A percentile compares a stretch with the other conserved stretches of the same genome.
Evolutionary conservation across 2,329 filamentous ascomycete species (phyloP).

Genomic region (Aspergillus vadensis): DNA sequence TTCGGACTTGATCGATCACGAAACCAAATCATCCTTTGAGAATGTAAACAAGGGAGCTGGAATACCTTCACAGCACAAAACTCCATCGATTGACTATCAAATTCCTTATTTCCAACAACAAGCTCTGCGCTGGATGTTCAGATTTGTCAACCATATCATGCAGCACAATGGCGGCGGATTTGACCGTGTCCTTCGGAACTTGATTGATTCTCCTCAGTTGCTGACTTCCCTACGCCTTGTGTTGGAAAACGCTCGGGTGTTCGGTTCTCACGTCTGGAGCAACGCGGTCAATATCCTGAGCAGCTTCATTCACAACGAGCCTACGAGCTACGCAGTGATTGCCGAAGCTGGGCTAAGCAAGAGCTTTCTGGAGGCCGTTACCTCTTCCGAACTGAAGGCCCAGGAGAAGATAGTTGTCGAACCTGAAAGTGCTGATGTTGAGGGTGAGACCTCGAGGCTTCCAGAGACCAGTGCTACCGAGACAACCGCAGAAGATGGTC

Average conservation of each 20-base stretch:
- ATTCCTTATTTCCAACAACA: constrained; percentile 93
- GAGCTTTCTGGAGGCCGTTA: constrained; percentile 81
- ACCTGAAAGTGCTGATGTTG: constrained; percentile 33
- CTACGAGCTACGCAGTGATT: constrained; percentile 94
- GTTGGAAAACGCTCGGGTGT: constrained; percentile 75
- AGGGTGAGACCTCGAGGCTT: constrained; percentile 42
- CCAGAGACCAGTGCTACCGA: constrained; percentile 28
- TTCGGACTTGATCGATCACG: constrained; percentile 79
- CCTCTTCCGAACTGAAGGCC: constrained; percentile 44
- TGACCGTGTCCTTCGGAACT: constrained; percentile 84
- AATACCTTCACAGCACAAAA: constrained; percentile 71
- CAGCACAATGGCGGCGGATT: constrained; percentile 78
- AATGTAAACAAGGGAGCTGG: constrained; percentile 69
- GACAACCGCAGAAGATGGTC: constrained; percentile 21
- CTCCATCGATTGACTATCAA: constrained; percentile 84
- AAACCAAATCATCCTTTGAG: constrained; percentile 70
- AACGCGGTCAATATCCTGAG: constrained; percentile 88
- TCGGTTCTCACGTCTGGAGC: constrained; percentile 94
- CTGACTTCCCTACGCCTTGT: constrained; percentile 77
- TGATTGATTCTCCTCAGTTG: constrained; percentile 89
- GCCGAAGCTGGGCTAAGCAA: constrained; percentile 90
- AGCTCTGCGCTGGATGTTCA: constrained; percentile 88
- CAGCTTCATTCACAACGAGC: constrained; percentile 98
- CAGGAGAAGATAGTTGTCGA: constrained; percentile 35
- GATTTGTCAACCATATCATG: constrained; percentile 96